A percentile compares a stretch with the other conserved stretches of the same genome.
Conservation (phyloP, 768 basidiomycete genomes). For the Hericium alpestre region DNA sequence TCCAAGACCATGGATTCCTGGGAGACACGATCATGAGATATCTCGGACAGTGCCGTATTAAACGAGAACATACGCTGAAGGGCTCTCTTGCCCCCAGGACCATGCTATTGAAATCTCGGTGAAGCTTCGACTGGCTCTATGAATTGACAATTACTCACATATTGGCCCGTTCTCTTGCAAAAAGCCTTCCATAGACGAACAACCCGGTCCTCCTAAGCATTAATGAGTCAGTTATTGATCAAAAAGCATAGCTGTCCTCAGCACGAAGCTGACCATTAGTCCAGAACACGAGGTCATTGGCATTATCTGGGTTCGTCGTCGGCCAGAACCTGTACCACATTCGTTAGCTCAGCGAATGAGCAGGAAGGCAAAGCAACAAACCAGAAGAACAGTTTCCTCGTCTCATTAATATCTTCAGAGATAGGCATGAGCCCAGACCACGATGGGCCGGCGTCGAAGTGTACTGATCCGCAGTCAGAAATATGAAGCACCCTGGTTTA, state of each 20-base stretch:
- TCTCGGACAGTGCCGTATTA: background rate
- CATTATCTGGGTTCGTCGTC: conserved; percentile 19
- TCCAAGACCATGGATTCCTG: conserved; percentile 52
- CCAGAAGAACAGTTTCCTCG: conserved; percentile 31
- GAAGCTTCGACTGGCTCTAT: background rate
- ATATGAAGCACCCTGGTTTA: background rate
- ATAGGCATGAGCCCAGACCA: conserved; percentile 22
- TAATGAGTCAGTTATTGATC: background rate
- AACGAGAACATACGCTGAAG: conserved; percentile 28
- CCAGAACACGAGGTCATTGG: conserved; percentile 22
- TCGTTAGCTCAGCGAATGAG: background rate
- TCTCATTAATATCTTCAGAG: conserved; percentile 25
- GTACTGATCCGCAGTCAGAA: conserved; percentile 14
- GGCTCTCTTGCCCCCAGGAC: conserved; percentile 49
- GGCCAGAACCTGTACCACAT: conserved; percentile 23
- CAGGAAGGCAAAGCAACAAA: background rate
- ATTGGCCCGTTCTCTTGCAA: conserved; percentile 57
- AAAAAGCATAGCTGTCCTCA: background rate
- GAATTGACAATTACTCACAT: conserved; percentile 26
- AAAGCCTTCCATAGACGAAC: conserved; percentile 60
- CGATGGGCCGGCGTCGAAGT: conserved; percentile 26
- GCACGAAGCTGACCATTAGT: conserved; percentile 19
- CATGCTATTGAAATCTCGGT: conserved; percentile 34
- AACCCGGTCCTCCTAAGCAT: conserved; percentile 50
- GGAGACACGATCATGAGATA: background rate